These are phyloP conservation scores for Ogataea thermomethanolica DNA, from an alignment of 805 yeast species.

Conservation along the genomic window DNA sequence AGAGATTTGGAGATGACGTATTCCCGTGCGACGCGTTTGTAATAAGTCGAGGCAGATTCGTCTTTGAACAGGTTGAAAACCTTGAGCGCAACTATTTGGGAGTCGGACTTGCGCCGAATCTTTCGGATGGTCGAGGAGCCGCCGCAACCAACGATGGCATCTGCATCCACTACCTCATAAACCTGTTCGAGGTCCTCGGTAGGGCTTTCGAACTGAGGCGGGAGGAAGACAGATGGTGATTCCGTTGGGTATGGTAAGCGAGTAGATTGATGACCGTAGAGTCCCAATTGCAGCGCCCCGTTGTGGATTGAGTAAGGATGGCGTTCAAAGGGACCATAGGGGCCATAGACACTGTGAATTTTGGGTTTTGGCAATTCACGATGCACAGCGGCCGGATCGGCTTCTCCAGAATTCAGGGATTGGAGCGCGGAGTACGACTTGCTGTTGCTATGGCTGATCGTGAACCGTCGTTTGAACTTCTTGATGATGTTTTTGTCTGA, in stretches of 20 bases:
- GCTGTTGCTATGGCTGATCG: conserved; percentile 2
- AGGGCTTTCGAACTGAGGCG: conserved; percentile 47
- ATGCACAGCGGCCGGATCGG: neutral
- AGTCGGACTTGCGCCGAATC: conserved; percentile 33
- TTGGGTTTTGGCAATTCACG: neutral
- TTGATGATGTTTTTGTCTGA: neutral
- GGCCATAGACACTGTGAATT: conserved; percentile 63
- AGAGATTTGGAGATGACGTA: conserved; percentile 55
- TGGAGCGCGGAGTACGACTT: conserved; percentile 5
- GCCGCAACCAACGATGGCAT: conserved; percentile 55
- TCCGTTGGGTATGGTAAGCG: conserved; percentile 54
- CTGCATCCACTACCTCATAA: conserved; percentile 43
- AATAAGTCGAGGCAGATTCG: conserved; percentile 61
- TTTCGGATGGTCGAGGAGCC: conserved; percentile 67
- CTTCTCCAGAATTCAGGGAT: neutral
- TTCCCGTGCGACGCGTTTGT: conserved; percentile 61
- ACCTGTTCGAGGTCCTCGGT: conserved; percentile 50
- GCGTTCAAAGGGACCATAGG: conserved; percentile 50
- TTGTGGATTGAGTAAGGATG: conserved; percentile 8
- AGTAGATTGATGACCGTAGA: no score
- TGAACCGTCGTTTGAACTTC: conserved; percentile 1
- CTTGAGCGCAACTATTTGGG: conserved; percentile 59
- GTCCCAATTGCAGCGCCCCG: neutral
- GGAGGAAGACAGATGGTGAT: conserved; percentile 63
- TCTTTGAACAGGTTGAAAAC: conserved; percentile 54